Evolutionary conservation across 495 filamentous ascomycete genomes (phyloP), one percentile per base, ranked within the genome.

Genomic region (Niebla homalea): DNA sequence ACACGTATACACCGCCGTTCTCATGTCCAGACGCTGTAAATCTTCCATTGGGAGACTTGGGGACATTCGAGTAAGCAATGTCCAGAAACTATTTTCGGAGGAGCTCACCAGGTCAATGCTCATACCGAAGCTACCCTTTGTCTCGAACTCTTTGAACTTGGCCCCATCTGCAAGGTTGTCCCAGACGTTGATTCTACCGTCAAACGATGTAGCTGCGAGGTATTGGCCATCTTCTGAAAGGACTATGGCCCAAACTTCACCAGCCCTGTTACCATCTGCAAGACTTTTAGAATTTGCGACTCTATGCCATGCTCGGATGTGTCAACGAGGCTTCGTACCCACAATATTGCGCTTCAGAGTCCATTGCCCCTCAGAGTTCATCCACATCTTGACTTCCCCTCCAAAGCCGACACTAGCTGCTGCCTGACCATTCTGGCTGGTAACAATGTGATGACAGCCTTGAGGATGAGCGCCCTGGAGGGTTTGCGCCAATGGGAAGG

Each of bases 1-100:
- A 97, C 36, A 98, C 81, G 60, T 95, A 95, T 46, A 98, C 77
- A n/a, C 78, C 81, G 21, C 92, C 92, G 62, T 85, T 94, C 63
- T 94, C 80, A 65, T 98, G 93, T 0, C 92, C 92, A 50, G 82
- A 89, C 8, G 90, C 92, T 43, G 89, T 88, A 58, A 90, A 80
- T 50, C 75, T 78, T 46, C 89, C 90, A 65, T 98, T 84, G 25
- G 73, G 51, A 45, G 79, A 83, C 80, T 83, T 50, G 26, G 43
- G 8, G 26, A 16, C 0, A 16, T 47, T 60, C 12, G 62, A 43
- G 35, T 19, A 36, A 16, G 46, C 32, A 26, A 38, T 21, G 52
- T 4, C 57, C 59, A 15, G 58, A 47, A 18, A 42, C 16, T 0
- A 25, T 2, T 8, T n/a, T 19, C n/a, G n/a, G 38, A 22, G 36